phyloP scores from a whole-genome alignment of 345 rosid genomes.

The Raphanus raphanistrum region DNA sequence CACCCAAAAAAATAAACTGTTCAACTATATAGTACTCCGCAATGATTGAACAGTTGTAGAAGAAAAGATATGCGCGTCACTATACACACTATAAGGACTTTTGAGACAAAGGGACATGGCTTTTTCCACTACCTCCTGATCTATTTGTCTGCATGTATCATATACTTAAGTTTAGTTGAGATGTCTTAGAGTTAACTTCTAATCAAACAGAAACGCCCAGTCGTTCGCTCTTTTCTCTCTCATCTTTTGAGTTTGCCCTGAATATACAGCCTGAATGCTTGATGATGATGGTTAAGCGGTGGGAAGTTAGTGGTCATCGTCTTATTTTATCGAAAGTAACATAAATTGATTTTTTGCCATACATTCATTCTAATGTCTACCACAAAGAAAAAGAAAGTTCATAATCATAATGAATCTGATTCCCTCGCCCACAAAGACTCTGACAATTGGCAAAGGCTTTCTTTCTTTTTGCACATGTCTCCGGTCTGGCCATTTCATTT shows the following conservation, averaged over 20 bases:
- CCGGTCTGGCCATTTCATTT: conserved; percentile 22
- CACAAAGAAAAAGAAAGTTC: not conserved
- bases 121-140: not conserved
- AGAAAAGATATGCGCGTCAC: not conserved
- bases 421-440: conserved; percentile 35
- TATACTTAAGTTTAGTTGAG: not conserved
- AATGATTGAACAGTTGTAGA: conserved; percentile 21
- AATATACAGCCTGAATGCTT: not conserved
- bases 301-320: not conserved
- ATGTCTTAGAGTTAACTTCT: not conserved
- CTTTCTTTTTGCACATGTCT: conserved; percentile 29
- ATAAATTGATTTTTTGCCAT: not conserved
- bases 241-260: not conserved
- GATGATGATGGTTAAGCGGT: not conserved
- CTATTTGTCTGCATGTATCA: not conserved
- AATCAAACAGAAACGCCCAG: not conserved
- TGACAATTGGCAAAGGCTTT: conserved; percentile 31
- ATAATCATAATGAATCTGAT: conserved; percentile 27
- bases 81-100: not conserved
- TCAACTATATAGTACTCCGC: not conserved
- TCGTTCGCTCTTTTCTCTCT: not conserved
- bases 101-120: not conserved
- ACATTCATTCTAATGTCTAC: not conserved
- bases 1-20: not conserved
- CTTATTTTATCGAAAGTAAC: not conserved